Base-by-base conservation (phyloP, 2,329 filamentous ascomycete species). In the Aspergillus ruber region DNA sequence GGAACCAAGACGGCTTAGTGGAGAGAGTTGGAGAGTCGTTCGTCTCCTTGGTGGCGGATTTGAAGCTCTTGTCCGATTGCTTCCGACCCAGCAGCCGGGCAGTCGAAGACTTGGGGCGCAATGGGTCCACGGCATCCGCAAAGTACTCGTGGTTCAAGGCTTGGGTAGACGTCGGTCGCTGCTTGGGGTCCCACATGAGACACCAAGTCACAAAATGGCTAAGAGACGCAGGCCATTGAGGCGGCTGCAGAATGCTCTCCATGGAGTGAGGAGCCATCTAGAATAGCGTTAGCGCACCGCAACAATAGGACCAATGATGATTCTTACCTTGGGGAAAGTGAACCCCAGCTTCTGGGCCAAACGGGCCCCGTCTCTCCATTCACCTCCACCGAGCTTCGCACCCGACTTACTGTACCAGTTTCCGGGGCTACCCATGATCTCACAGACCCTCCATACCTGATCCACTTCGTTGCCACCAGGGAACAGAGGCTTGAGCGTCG, bases 381-480 rank as follows among this genome's bases (percentile, higher is more conserved):
- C 93, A 61, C 93, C 93, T 63, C 93, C 93, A 47, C 93, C 93
- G 23, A 98, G 88, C 56, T 85, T 86, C 21, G 78, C 77, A 20
- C 90, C 90, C 4, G 87, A 78, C 71, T 96, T 96, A 76, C 88
- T 95, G 67, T 95, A 93, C 93, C 93, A 98, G 72, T 91, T 91
- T 40, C 93, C 93, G 2, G 93, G 93, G 72, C 91, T 97, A 43
- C 93, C 93, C 93, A 98, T 98, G 49, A 98, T 95, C 68, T 98
- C 93, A 65, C 93, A 98, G 0, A 98, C 88, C 57, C 93, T 85
- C 93, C 93, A 98, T 1, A 98, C 93, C 69, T 98, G 93, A 60
- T 98, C 93, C 1, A 98, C 93, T 73, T 98, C 93, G 65, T 98
- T 98, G 63, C 90, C 89, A 59, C 93, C 93, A 9, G 93, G 93